Conservation (phyloP, 2,329 filamentous ascomycete species). For the Hypoxylon sp. region DNA sequence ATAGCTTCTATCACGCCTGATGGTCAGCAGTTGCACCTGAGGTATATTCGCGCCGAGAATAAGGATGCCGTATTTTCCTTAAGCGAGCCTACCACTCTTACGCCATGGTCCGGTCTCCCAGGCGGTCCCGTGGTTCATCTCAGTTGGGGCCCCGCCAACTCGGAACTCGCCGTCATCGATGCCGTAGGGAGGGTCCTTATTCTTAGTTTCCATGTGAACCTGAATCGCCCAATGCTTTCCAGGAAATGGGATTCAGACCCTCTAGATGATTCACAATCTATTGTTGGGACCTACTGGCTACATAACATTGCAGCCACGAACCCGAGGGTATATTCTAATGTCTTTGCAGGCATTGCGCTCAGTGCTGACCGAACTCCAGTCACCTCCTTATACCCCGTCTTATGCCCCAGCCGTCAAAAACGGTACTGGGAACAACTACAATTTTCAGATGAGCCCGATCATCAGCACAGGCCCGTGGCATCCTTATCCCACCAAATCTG, state of each 20-base stretch:
- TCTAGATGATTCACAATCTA: slow-evolving; percentile 78
- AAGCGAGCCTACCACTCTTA: slow-evolving; percentile 75
- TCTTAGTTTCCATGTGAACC: slow-evolving; percentile 75
- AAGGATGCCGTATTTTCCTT: slow-evolving; percentile 81
- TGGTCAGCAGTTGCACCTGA: slow-evolving; percentile 77
- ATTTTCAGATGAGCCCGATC: slow-evolving; percentile 75
- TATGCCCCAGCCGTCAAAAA: slow-evolving; percentile 75
- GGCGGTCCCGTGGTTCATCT: slow-evolving; percentile 81
- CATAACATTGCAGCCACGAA: slow-evolving; percentile 64
- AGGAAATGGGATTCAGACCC: slow-evolving; percentile 75
- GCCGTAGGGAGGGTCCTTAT: slow-evolving; percentile 82
- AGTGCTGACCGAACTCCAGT: slow-evolving; percentile 51
- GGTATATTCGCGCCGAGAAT: slow-evolving; percentile 77
- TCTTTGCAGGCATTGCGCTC: not conserved
- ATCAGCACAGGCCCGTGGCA: slow-evolving; percentile 80
- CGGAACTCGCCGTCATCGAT: slow-evolving; percentile 88
- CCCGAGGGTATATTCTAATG: slow-evolving; percentile 51
- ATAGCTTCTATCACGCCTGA: slow-evolving; percentile 85
- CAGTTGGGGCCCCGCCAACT: slow-evolving; percentile 79
- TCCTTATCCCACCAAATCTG: slow-evolving; percentile 76
- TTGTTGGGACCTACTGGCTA: slow-evolving; percentile 92
- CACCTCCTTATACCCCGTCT: slow-evolving; percentile 54
- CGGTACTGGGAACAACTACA: slow-evolving; percentile 68
- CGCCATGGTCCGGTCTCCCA: slow-evolving; percentile 72
- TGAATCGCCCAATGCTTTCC: slow-evolving; percentile 77